These are phyloP conservation scores for Globisporangium nagaii DNA, from an alignment of 352 stramenopile genomes.

Conservation along the genomic window DNA sequence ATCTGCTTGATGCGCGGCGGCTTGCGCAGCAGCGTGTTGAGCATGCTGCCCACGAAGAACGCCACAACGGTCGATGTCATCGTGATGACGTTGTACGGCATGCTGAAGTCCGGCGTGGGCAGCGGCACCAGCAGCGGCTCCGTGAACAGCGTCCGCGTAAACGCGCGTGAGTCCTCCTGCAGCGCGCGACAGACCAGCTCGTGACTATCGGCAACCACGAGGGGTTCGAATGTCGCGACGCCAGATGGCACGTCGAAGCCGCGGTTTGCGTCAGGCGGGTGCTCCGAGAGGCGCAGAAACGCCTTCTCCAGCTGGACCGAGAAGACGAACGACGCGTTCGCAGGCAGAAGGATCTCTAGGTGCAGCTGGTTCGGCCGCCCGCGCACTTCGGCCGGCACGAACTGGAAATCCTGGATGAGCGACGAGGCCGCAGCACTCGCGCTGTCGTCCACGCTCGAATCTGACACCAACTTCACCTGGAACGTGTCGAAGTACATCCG, in stretches of 20 bases:
- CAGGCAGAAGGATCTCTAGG: slow-evolving; percentile 43
- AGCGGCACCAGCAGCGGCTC: slow-evolving; percentile 78
- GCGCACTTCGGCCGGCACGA: slow-evolving; percentile 55
- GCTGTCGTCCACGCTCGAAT: no score
- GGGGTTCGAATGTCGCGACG: slow-evolving; percentile 38
- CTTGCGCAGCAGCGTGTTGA: slow-evolving; percentile 77
- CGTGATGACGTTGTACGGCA: slow-evolving; percentile 90
- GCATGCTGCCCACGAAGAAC: slow-evolving; percentile 82
- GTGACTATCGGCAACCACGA: neutral
- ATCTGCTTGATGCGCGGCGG: slow-evolving; percentile 64
- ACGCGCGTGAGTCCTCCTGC: neutral
- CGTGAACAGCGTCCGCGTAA: slow-evolving; percentile 53
- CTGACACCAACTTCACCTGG: slow-evolving; percentile 19
- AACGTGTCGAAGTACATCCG: slow-evolving; percentile 78
- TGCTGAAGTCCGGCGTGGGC: slow-evolving; percentile 86
- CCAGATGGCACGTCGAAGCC: slow-evolving; percentile 78
- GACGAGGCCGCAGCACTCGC: no score
- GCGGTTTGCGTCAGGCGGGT: slow-evolving; percentile 82
- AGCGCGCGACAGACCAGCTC: slow-evolving; percentile 9
- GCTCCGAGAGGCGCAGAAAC: slow-evolving; percentile 77
- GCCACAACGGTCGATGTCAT: slow-evolving; percentile 86
- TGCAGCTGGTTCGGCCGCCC: slow-evolving; percentile 53
- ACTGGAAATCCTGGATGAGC: slow-evolving; percentile 27
- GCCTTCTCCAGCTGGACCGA: slow-evolving; percentile 78
- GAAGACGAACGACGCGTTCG: slow-evolving; percentile 49